A percentile compares a stretch with the other conserved stretches of the same genome.
Evolutionary conservation across 2,329 filamentous ascomycete species (phyloP).

Genomic region (Talaromyces atroroseus): DNA sequence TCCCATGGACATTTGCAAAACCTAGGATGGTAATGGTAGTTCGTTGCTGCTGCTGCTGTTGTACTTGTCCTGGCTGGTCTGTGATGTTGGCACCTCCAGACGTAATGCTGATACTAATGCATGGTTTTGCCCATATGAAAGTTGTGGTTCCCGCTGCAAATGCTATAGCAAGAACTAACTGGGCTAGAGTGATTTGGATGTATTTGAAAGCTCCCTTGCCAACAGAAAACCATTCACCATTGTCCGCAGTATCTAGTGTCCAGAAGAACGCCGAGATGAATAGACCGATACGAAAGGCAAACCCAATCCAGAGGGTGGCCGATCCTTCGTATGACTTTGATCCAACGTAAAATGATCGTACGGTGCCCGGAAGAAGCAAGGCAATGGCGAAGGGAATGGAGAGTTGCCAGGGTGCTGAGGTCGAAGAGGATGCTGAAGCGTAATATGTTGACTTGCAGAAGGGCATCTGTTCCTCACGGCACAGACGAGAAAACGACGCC

Average conservation of each 20-base stretch:
- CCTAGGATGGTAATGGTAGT: constrained; percentile 71
- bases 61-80: constrained; percentile 20
- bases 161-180: constrained; percentile 71
- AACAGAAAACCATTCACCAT: constrained; percentile 71
- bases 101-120: constrained; percentile 64
- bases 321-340: constrained; percentile 84
- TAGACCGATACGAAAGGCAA: constrained; percentile 70
- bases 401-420: constrained; percentile 86
- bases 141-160: constrained; percentile 78
- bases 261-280: constrained; percentile 76
- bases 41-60: constrained; percentile 22
- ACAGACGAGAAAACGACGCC: constrained; percentile 84
- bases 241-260: constrained; percentile 79
- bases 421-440: constrained; percentile 83
- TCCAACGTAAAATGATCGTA: constrained; percentile 74
- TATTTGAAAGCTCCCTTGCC: constrained; percentile 63
- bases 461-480: constrained; percentile 97
- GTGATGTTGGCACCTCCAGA: constrained; percentile 39
- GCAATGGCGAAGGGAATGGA: constrained; percentile 70
- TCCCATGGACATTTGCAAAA: constrained; percentile 88
- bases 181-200: constrained; percentile 69
- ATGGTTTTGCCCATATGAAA: constrained; percentile 80
- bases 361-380: constrained; percentile 67
- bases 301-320: constrained; percentile 76
- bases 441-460: constrained; percentile 96